A percentile compares a stretch with the other conserved stretches of the same genome.
These are phyloP conservation scores for Tuber brumale DNA, from an alignment of 495 filamentous ascomycete species.

Conservation along the genomic window DNA sequence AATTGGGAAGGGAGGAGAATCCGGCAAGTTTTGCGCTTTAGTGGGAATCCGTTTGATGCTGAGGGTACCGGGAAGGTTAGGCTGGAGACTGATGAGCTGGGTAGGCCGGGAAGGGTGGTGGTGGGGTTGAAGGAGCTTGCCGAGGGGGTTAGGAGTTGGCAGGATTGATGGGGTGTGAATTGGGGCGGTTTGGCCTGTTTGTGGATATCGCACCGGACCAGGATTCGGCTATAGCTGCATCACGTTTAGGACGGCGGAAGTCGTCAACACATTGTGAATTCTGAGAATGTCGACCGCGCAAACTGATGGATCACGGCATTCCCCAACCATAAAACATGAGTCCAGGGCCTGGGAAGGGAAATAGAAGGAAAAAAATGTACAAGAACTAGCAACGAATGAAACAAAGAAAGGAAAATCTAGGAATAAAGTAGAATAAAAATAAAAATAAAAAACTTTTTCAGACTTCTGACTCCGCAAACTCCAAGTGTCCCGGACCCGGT, in stretches of 20 bases:
- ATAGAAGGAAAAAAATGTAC: not conserved
- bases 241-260: not conserved
- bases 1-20: constrained; percentile 48
- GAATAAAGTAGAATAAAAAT: not conserved
- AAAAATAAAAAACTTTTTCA: not conserved
- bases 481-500: not conserved
- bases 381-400: not conserved
- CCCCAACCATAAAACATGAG: not conserved
- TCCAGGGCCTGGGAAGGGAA: not conserved
- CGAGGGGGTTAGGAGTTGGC: constrained; percentile 23
- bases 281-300: not conserved
- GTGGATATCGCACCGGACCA: not conserved
- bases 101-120: constrained; percentile 16
- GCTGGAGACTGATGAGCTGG: constrained; percentile 49
- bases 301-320: not conserved
- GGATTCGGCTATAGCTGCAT: not conserved
- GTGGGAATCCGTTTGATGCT: constrained; percentile 76
- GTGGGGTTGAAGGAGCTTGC: not conserved
- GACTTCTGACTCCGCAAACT: constrained; percentile 4
- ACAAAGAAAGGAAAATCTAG: not conserved
- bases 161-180: not conserved
- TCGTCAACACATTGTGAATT: not conserved
- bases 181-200: not conserved
- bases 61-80: constrained; percentile 52
- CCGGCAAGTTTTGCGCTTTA: constrained; percentile 60